Base-by-base conservation (phyloP, 2,329 filamentous ascomycete species). In the Fusarium phyllophilum region DNA sequence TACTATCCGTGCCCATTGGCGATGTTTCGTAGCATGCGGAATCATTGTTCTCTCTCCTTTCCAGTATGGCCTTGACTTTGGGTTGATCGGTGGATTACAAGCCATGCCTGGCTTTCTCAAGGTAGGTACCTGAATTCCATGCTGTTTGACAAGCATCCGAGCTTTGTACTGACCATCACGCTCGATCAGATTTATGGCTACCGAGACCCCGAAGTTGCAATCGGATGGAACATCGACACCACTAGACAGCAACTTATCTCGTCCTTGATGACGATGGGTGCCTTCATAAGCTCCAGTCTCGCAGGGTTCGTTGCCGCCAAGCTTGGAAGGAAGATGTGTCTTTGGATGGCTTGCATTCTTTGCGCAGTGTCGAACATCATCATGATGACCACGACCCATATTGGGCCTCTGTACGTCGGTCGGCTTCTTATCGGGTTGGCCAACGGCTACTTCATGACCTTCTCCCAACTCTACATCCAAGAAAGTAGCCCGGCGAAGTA, bases 51-150 rank as follows among this genome's bases (percentile, higher is more conserved):
- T 77, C 4, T 77, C 75, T 3, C 75, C 75, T 0, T 77, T 77
- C 12, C 75, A 77, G 8, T 77, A 77, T 70, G 75, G 75, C 3
- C 70, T 77, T 44, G 75, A 77, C 29, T 77, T 77, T 73, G 75
- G 75, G 1, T 24, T 77, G 3, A 77, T 77, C 2, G 75, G 75
- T 8, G 75, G 75, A 2, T 45, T 77, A 0, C 75, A 77, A 44
- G 75, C 75, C 3, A 77, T 77, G 75, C 75, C 75, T 22, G 75
- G 75, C 1, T 77, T 77, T 24, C 51, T 77, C 17, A 70, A 70
- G 58, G 75, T 74, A 6, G 45, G 67, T 2, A 13, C 3, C 9
- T 9, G 3, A 3, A 22, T 3, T 17, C 6, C 12, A 6, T 45
- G 6, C 18, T 22, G 11, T 29, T 18, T 39, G 5, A 18, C 20